A percentile compares a stretch with the other conserved stretches of the same genome.
Evolutionary conservation across 2,329 filamentous ascomycete species (phyloP).

Genomic region (Huntiella decipiens): DNA sequence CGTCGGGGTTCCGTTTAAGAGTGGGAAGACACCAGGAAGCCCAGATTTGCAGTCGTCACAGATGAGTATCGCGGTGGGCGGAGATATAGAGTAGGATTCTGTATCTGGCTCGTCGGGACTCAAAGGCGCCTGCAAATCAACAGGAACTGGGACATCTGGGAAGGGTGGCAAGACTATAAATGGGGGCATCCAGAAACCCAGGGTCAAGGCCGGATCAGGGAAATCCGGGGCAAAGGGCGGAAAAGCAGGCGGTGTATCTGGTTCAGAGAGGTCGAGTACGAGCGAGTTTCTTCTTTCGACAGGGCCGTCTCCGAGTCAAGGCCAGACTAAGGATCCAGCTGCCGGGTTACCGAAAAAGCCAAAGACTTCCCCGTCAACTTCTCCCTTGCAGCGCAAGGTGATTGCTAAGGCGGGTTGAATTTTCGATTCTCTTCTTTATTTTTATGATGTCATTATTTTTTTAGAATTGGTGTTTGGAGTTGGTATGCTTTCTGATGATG

Average conservation of each 20-base stretch:
- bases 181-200: neutral
- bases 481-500: neutral
- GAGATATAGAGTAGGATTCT: slow-evolving; percentile 10
- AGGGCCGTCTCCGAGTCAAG: too few species aligned
- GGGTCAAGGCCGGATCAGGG: neutral
- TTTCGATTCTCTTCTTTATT: neutral
- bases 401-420: neutral
- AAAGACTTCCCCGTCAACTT: neutral
- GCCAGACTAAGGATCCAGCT: too few species aligned
- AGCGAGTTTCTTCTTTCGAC: neutral
- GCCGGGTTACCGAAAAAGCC: too few species aligned
- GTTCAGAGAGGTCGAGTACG: neutral
- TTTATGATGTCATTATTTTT: neutral
- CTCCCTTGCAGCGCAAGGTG: neutral
- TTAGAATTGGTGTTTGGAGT: neutral
- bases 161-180: neutral
- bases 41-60: slow-evolving; percentile 8
- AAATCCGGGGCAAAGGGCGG: neutral
- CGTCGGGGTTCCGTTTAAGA: neutral
- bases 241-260: neutral
- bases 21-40: neutral
- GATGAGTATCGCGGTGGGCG: slow-evolving; percentile 11
- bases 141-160: neutral
- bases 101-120: slow-evolving; percentile 3
- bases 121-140: neutral